A percentile compares a stretch with the other conserved stretches of the same genome.
Conservation (phyloP, 75 land plant species). For the Sequoiadendron giganteum region DNA sequence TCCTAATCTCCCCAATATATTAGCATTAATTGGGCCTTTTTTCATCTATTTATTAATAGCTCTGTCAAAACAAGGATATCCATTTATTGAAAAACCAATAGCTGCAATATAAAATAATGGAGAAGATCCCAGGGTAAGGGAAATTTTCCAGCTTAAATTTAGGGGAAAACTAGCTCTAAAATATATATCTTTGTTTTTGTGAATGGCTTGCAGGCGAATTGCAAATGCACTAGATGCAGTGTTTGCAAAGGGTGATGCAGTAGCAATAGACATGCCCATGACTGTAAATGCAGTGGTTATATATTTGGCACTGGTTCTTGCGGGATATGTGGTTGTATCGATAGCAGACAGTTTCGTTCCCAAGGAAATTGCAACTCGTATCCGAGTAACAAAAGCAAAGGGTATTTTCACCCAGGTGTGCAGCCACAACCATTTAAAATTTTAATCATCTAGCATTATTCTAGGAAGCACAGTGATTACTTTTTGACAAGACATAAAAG, state of each 20-base stretch:
- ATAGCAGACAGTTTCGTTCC: constrained; percentile 97
- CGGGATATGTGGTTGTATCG: constrained; percentile 83
- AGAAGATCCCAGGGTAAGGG: not conserved
- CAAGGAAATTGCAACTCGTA: constrained; percentile 76
- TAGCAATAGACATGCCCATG: constrained; percentile 99
- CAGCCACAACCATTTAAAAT: not conserved
- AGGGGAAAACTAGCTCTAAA: constrained; percentile 9
- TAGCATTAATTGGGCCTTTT: not conserved
- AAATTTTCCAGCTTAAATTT: constrained; percentile 6
- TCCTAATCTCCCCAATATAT: not conserved
- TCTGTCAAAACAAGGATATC: not conserved
- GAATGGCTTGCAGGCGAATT: constrained; percentile 53
- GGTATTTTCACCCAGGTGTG: constrained; percentile 92
- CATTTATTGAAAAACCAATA: not conserved
- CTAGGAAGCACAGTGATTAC: not conserved
- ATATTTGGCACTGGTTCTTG: constrained; percentile 81
- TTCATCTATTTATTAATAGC: not conserved
- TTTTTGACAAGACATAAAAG: not conserved
- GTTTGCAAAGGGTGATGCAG: constrained; percentile 76
- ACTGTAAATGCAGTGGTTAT: constrained; percentile 70
- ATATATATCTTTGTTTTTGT: constrained; percentile 3
- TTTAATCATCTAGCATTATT: constrained; percentile 5
- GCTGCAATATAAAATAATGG: not conserved
- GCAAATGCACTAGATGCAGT: constrained; percentile 81
- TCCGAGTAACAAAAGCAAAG: constrained; percentile 80